These are phyloP conservation scores for Fusarium transvaalense DNA, from an alignment of 2,329 filamentous ascomycete genomes.

Conservation along the genomic window DNA sequence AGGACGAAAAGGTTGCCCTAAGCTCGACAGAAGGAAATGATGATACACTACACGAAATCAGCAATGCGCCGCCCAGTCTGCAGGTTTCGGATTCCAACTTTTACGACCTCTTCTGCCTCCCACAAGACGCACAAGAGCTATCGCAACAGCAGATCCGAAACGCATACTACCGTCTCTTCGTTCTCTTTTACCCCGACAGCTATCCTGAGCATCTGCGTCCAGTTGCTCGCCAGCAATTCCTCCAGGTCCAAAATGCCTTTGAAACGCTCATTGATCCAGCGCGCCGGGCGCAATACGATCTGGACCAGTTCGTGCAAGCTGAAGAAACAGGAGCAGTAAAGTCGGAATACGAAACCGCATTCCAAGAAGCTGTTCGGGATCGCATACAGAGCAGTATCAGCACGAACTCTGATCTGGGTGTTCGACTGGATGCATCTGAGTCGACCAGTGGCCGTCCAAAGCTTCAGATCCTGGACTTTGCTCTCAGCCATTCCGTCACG, in stretches of 20 bases:
- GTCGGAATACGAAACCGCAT: slow-evolving; percentile 34
- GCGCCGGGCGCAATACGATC: slow-evolving; percentile 58
- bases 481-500: slow-evolving; percentile 56
- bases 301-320: slow-evolving; percentile 42
- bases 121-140: slow-evolving; percentile 48
- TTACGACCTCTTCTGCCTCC: slow-evolving; percentile 61
- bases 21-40: slow-evolving; percentile 27
- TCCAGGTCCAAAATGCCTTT: slow-evolving; percentile 58
- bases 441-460: slow-evolving; percentile 14
- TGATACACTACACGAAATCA: slow-evolving; percentile 1
- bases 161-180: slow-evolving; percentile 60
- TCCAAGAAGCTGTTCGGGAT: slow-evolving; percentile 40
- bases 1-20: slow-evolving; percentile 28
- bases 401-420: slow-evolving; percentile 55
- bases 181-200: slow-evolving; percentile 59
- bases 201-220: slow-evolving; percentile 57
- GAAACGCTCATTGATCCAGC: slow-evolving; percentile 62
- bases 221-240: slow-evolving; percentile 57
- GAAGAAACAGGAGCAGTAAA: slow-evolving; percentile 39
- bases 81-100: slow-evolving; percentile 50
- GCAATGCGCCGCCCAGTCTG: neutral
- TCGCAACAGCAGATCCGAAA: slow-evolving; percentile 55
- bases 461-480: slow-evolving; percentile 55
- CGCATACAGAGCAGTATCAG: slow-evolving; percentile 42
- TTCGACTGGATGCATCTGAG: slow-evolving; percentile 53